Evolutionary conservation across 345 rosid genomes (phyloP).

Genomic region (Toxicodendron radicans): DNA sequence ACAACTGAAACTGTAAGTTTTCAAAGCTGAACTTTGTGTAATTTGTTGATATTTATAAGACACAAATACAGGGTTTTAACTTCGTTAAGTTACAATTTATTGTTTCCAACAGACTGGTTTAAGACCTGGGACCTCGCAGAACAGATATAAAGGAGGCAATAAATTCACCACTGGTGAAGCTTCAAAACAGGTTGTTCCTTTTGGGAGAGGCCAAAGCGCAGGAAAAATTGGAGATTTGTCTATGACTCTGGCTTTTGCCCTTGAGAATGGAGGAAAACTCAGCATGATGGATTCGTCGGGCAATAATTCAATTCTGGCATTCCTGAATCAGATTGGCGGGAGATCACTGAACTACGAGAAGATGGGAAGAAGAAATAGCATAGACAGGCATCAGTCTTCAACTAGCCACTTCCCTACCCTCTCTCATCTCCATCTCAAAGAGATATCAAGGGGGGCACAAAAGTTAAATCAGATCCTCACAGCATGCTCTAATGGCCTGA

Average conservation of each 20-base stretch:
- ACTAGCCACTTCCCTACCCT: slow-evolving; percentile 47
- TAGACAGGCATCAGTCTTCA: slow-evolving; percentile 29
- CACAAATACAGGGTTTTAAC: slow-evolving; percentile 7
- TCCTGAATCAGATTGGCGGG: slow-evolving; percentile 62
- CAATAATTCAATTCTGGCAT: slow-evolving; percentile 49
- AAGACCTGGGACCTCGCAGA: slow-evolving; percentile 31
- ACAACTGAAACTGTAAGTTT: slow-evolving; percentile 3
- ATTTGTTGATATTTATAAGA: neutral
- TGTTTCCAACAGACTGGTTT: slow-evolving; percentile 41
- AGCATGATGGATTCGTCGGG: slow-evolving; percentile 52
- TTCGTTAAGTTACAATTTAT: slow-evolving; percentile 20
- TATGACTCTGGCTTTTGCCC: slow-evolving; percentile 68
- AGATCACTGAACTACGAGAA: slow-evolving; percentile 44
- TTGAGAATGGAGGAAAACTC: slow-evolving; percentile 73
- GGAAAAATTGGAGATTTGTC: slow-evolving; percentile 46
- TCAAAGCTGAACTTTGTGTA: neutral
- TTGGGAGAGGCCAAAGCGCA: slow-evolving; percentile 31
- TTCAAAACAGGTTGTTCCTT: slow-evolving; percentile 22
- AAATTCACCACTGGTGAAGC: slow-evolving; percentile 16
- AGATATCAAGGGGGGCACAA: slow-evolving; percentile 75
- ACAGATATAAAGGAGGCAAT: slow-evolving; percentile 30
- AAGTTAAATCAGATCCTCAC: slow-evolving; percentile 73
- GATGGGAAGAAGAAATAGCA: slow-evolving; percentile 42
- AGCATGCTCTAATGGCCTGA: slow-evolving; percentile 63
- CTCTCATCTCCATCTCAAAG: slow-evolving; percentile 67